A percentile compares a stretch with the other conserved stretches of the same genome.
Evolutionary conservation across 345 rosid genomes (phyloP).

Genomic region (Populus tremula): DNA sequence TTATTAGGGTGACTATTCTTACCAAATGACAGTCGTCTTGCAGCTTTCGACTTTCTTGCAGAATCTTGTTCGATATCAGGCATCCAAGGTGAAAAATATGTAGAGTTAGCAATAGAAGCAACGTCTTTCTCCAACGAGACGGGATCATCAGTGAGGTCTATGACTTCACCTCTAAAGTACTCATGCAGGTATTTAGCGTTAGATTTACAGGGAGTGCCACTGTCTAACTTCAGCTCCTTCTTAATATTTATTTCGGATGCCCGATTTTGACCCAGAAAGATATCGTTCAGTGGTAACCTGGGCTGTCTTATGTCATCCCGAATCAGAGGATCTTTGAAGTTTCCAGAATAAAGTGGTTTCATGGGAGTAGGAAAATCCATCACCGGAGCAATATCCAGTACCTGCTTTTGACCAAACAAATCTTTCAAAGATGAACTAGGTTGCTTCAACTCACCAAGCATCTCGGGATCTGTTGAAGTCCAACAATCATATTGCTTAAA

Average conservation of each 20-base stretch:
- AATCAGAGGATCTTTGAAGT: slow-evolving; percentile 17
- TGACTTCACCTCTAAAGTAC: slow-evolving; percentile 56
- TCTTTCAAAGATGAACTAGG: slow-evolving; percentile 37
- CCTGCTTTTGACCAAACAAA: slow-evolving; percentile 36
- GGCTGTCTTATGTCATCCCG: slow-evolving; percentile 27
- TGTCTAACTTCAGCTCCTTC: slow-evolving; percentile 21
- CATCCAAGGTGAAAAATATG: slow-evolving; percentile 31
- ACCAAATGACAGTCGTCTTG: slow-evolving; percentile 53
- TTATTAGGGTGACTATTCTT: slow-evolving; percentile 37
- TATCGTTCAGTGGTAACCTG: slow-evolving; percentile 27
- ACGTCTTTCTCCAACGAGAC: slow-evolving; percentile 30
- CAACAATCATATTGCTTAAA: slow-evolving; percentile 35
- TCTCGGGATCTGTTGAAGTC: slow-evolving; percentile 41
- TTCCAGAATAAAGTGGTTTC: slow-evolving; percentile 18
- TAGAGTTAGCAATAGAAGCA: slow-evolving; percentile 31
- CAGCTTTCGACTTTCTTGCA: slow-evolving; percentile 42
- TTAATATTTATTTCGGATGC: slow-evolving; percentile 29
- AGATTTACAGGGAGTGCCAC: slow-evolving; percentile 29
- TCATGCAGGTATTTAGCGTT: slow-evolving; percentile 34
- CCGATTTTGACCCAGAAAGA: slow-evolving; percentile 27
- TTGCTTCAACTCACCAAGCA: slow-evolving; percentile 27
- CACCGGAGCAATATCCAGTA: slow-evolving; percentile 25
- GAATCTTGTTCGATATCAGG: slow-evolving; percentile 44
- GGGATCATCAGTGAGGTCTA: slow-evolving; percentile 38
- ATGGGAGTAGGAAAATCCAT: slow-evolving; percentile 27